Conservation (phyloP, 148 eudicot species). For the Vaccinium darrowii region DNA sequence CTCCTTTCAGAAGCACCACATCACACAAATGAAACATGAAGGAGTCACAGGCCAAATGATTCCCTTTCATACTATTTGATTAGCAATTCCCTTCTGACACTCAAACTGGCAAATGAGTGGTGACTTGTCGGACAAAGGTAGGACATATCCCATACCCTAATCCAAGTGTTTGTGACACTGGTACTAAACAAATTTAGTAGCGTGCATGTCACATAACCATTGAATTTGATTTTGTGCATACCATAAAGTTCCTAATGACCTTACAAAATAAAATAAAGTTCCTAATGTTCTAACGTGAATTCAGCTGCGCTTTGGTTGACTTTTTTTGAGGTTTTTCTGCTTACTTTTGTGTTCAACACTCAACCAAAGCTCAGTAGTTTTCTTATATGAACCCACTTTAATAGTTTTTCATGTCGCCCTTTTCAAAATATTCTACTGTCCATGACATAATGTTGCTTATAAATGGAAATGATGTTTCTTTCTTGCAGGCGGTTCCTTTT, state of each 20-base stretch:
- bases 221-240: slow-evolving; percentile 1
- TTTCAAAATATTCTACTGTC: neutral
- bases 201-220: neutral
- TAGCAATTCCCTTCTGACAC: neutral
- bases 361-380: neutral
- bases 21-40: neutral
- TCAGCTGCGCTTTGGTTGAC: neutral
- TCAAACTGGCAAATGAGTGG: neutral
- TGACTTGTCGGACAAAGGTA: neutral
- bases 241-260: neutral
- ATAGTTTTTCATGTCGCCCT: neutral
- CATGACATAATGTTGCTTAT: neutral
- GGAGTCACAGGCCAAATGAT: neutral
- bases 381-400: neutral
- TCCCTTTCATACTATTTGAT: neutral
- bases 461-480: slow-evolving; percentile 4
- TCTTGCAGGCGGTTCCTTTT: slow-evolving; percentile 59
- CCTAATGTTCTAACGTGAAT: neutral
- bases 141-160: neutral
- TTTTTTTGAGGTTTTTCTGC: neutral
- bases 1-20: neutral
- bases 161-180: neutral
- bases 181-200: neutral
- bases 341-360: neutral
- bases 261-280: neutral